Percentiles rank a stretch among this genome's conserved stretches.
Evolutionary conservation across 495 filamentous ascomycete species (phyloP).

Genomic region (Lichenothelia convexa): DNA sequence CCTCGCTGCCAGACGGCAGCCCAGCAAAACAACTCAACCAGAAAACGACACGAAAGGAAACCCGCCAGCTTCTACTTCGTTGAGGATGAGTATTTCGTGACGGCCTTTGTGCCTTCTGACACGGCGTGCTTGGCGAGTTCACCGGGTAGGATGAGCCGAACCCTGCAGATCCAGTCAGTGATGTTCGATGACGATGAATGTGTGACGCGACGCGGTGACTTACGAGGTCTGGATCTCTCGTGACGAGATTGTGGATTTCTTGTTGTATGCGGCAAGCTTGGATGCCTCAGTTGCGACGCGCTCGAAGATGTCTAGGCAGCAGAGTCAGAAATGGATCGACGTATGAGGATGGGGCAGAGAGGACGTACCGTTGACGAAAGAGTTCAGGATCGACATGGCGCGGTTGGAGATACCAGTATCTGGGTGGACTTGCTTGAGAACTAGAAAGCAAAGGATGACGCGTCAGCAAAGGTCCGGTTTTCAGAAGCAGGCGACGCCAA

Average conservation of each 20-base stretch:
- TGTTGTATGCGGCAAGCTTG: constrained; percentile 99
- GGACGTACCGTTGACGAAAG: constrained; percentile 90
- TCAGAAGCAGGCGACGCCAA: constrained; percentile 5
- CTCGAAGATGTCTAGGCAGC: constrained; percentile 88
- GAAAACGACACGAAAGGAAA: background rate
- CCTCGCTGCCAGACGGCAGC: constrained; percentile 4
- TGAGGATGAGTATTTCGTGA: constrained; percentile 99
- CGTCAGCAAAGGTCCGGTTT: constrained; percentile 2
- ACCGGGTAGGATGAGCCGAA: constrained; percentile 91
- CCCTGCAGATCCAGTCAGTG: constrained; percentile 23
- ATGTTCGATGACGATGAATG: background rate
- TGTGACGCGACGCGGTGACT: constrained; percentile 14
- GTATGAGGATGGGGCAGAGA: constrained; percentile 1
- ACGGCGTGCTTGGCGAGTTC: constrained; percentile 99
- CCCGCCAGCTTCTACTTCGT: constrained; percentile 57
- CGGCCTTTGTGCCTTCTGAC: constrained; percentile 98
- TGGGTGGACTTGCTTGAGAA: constrained; percentile 98
- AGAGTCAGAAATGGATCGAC: constrained; percentile 8
- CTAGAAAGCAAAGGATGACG: constrained; percentile 26
- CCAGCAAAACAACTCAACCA: too few relatives aligned
- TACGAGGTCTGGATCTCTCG: constrained; percentile 97
- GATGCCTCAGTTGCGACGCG: constrained; percentile 96
- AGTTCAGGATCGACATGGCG: constrained; percentile 99
- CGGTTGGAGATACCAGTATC: constrained; percentile 99
- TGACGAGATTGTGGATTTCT: constrained; percentile 99